Percentiles rank a stretch among this genome's conserved stretches.
Evolutionary conservation across 78 protist genomes (phyloP).

Genomic region (Dictyostelium brefeldianum): DNA sequence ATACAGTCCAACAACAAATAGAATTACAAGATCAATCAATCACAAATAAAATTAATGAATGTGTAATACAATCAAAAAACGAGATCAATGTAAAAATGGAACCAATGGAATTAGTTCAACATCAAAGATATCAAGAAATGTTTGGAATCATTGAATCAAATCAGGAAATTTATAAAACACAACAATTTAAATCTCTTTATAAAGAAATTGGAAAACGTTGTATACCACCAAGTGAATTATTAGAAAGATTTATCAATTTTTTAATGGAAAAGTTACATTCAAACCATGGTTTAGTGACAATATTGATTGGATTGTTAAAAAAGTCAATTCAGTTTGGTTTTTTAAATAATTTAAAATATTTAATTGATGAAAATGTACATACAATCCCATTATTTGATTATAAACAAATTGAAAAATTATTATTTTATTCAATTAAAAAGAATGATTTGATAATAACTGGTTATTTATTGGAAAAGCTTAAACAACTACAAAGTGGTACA

Average conservation of each 20-base stretch:
- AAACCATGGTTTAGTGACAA: background rate
- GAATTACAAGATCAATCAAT: too few relatives aligned
- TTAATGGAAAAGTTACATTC: background rate
- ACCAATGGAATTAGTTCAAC: background rate
- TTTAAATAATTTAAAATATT: slow-evolving; percentile 5
- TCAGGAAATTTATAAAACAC: background rate
- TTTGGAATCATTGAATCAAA: background rate
- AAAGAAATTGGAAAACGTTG: background rate
- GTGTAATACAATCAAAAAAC: too few relatives aligned
- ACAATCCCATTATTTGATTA: too few relatives aligned
- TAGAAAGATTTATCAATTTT: background rate
- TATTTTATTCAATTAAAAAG: too few relatives aligned
- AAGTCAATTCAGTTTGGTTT: background rate
- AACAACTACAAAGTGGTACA: too few relatives aligned
- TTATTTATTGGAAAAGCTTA: too few relatives aligned
- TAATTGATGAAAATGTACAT: background rate
- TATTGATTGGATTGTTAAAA: background rate
- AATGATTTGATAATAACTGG: too few relatives aligned
- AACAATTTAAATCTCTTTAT: background rate
- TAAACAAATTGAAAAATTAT: too few relatives aligned
- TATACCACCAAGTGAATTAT: background rate
- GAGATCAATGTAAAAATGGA: background rate
- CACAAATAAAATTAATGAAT: too few relatives aligned
- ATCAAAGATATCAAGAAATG: background rate
- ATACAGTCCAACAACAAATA: too few relatives aligned